These are phyloP conservation scores for Lanmaoa pseudosensibilis DNA, from an alignment of 768 basidiomycete species.

Conservation along the genomic window DNA sequence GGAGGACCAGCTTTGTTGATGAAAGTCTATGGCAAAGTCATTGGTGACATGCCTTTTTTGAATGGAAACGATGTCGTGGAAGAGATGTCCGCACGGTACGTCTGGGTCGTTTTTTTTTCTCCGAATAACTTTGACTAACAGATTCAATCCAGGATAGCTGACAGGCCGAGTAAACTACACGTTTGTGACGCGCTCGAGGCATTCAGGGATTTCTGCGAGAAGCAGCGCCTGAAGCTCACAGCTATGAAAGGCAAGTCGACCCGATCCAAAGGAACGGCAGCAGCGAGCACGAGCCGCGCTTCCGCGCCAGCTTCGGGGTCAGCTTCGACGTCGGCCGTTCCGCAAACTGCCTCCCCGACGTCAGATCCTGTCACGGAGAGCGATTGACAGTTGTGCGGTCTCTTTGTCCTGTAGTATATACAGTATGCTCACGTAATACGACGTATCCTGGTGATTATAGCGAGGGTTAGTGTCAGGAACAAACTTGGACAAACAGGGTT, in stretches of 20 bases:
- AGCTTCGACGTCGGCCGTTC: conserved; percentile 14
- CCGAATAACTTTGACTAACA: neutral
- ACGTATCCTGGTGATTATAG: conserved; percentile 12
- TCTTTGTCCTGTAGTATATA: neutral
- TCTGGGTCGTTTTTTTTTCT: neutral
- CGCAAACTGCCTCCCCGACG: neutral
- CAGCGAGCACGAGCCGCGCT: neutral
- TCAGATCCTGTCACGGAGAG: conserved; percentile 31
- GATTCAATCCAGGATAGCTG: conserved; percentile 41
- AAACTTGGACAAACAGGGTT: conserved; percentile 8
- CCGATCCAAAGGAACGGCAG: neutral
- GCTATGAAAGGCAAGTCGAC: conserved; percentile 20
- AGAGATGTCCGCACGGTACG: conserved; percentile 56
- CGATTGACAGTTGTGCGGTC: conserved; percentile 22
- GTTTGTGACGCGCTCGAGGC: conserved; percentile 52
- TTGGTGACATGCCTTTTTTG: conserved; percentile 60
- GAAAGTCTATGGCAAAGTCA: conserved; percentile 44
- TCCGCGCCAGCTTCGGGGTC: conserved; percentile 11
- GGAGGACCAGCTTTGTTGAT: conserved; percentile 39
- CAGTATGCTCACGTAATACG: conserved; percentile 3
- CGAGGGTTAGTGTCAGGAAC: neutral
- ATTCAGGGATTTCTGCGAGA: conserved; percentile 49
- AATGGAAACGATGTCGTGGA: conserved; percentile 49
- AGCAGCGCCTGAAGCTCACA: conserved; percentile 44
- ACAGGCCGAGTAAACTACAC: conserved; percentile 54